Base-by-base conservation (phyloP, 192 early-diverging fungal species). In the Pilobolus umbonatus region DNA sequence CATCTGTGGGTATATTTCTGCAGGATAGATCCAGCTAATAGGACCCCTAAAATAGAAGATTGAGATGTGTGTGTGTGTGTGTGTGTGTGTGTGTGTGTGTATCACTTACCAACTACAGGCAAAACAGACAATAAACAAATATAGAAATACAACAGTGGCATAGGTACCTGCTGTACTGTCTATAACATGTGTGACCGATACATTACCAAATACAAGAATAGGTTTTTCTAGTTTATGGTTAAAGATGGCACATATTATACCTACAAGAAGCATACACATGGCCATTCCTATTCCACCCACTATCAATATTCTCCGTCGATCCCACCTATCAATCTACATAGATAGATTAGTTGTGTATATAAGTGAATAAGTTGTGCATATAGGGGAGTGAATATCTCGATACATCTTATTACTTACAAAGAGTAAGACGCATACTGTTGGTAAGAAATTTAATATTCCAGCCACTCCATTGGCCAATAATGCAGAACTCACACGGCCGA, bases 1-100 rank as follows among this genome's bases (percentile, higher is more conserved):
- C 31, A 85, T 82, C 57, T 91, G 85, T 0, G 93, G 93, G 31
- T 89, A 79, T 43, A 92, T 76, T 60, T 95, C 93, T 25, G 61
- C 40, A 40, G 48, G 46, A 12, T 51, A 61, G 12, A 91, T 69
- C 90, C 90, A 93, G 9, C 81, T 86, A 7, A 88, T 77, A 17
- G 92, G 88, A 3, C 91, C 91, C 91, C 91, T 93, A 17, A 29
- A n/a, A 58, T 29, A 58, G 44, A 44, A 38, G 9, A 38, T 12
- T 2, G 9, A 38, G 15, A 4, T 42, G 19, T 42, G 19, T 42
- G 1, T n/a, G 0, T 2, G 19, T 42, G 19, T 42, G 19, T 42
- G 19, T n/a, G 19, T 42, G 5, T 42, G 39, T 42, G 19, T 42
- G 14, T 42, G 5, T 34, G 4, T 22, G 14, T 4, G 14, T 12